These are phyloP conservation scores for Taphrina deformans DNA, from an alignment of 1,139 yeast species.

Conservation along the genomic window DNA sequence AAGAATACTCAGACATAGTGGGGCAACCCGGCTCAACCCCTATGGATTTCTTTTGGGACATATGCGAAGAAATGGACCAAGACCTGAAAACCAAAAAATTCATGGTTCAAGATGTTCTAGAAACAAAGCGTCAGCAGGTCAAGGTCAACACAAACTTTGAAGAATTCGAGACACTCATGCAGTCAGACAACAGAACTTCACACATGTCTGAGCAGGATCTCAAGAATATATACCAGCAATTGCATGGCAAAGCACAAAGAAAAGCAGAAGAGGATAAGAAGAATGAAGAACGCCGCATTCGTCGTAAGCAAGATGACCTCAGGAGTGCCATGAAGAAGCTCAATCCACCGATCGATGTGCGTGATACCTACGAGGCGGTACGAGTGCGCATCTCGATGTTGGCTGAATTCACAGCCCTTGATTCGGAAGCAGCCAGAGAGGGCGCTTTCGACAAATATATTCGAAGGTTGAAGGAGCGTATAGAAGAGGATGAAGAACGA, in stretches of 20 bases:
- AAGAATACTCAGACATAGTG: constrained; percentile 60
- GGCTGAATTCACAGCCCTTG: constrained; percentile 48
- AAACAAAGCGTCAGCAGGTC: constrained; percentile 44
- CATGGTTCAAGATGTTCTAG: constrained; percentile 56
- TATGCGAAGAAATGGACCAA: constrained; percentile 63
- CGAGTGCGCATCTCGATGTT: constrained; percentile 44
- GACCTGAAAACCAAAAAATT: constrained; percentile 61
- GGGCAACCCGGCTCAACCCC: constrained; percentile 83
- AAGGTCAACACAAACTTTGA: constrained; percentile 40
- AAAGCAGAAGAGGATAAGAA: constrained; percentile 45
- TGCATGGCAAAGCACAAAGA: constrained; percentile 41
- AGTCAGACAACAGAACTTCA: constrained; percentile 38
- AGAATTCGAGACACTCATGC: constrained; percentile 41
- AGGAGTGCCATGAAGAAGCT: constrained; percentile 46
- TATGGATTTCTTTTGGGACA: constrained; percentile 74
- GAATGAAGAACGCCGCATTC: constrained; percentile 45
- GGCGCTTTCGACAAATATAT: constrained; percentile 47
- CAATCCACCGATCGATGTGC: constrained; percentile 44
- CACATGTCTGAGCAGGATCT: constrained; percentile 38
- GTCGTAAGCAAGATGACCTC: constrained; percentile 48
- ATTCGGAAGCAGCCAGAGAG: constrained; percentile 44
- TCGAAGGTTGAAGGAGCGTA: constrained; percentile 42
- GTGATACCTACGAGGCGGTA: constrained; percentile 49
- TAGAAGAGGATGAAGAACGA: constrained; percentile 37
- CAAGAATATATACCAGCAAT: constrained; percentile 36